phyloP scores from a whole-genome alignment of 2,329 filamentous ascomycete genomes.

The Ceratocystiopsis brevicomis region DNA sequence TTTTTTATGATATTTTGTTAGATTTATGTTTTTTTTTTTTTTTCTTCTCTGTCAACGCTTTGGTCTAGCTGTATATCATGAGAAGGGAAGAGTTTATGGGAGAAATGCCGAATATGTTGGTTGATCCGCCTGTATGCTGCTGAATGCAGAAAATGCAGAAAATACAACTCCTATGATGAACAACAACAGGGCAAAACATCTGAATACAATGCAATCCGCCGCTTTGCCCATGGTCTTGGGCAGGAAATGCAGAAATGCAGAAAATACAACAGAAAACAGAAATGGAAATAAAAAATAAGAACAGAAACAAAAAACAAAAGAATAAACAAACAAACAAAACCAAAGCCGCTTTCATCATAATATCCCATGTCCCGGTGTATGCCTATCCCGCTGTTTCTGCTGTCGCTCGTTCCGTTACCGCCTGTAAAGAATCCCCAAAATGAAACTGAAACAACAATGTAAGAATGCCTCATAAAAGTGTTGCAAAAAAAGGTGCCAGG shows the following conservation, averaged over 20 bases:
- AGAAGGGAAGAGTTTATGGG: not conserved
- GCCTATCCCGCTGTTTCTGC: no score
- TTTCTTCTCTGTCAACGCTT: not conserved
- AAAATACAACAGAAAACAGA: not conserved
- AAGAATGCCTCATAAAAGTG: not conserved
- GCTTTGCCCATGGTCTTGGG: no score
- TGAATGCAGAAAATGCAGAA: not conserved
- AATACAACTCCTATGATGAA: not conserved
- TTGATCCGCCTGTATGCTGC: no score
- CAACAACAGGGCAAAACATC: not conserved
- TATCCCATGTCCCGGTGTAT: no score
- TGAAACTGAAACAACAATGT: not conserved
- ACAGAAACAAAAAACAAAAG: not conserved
- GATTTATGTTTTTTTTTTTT: not conserved
- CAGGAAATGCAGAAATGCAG: no score
- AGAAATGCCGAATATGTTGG: no score
- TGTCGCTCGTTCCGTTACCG: not conserved
- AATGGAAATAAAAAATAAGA: not conserved
- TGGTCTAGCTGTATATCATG: not conserved
- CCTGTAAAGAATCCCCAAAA: slow-evolving; percentile 2
- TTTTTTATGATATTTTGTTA: not conserved
- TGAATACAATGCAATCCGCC: no score
- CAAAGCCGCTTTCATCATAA: not conserved
- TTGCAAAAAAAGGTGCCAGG: not conserved
- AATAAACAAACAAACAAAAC: no score